Evolutionary conservation across 306 rosid species (phyloP), one percentile per base, ranked within the genome.

Genomic region (Ormosia emarginata): DNA sequence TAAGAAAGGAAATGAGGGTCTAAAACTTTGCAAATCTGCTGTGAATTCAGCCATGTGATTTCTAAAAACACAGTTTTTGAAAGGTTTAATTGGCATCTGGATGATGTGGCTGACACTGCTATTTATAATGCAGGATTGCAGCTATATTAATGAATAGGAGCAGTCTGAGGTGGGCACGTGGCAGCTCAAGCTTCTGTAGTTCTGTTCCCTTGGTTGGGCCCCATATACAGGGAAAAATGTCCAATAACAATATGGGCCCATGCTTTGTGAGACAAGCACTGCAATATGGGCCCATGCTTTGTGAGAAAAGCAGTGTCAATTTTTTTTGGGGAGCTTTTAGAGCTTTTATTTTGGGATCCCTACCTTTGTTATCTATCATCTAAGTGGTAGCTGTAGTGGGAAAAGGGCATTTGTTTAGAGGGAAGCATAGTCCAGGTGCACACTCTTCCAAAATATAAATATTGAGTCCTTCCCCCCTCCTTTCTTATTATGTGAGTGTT

Each of bases 1-100:
- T 3, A 85, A 55, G 81, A 88, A 87, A 83, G 94, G 86, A 71
- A 84, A 85, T 3, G 88, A 77, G 41, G 85, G 86, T 66, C 86
- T 87, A n/a, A 80, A 46, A 75, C 74, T 85, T 67, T 87, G 90
- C 53, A 90, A 71, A 84, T 90, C 82, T 78, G 83, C 47, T 40
- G 88, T 52, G 78, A 90, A 90, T 71, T 91, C 90, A 36, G 97
- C 96, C 97, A 93, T 93, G 85, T 77, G 40, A 15, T 30, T 43
- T 67, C 41, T n/a, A 70, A 44, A 11, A 65, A 63, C 29, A 33
- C 59, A 71, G 46, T 61, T 75, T 58, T 57, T 80, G 62, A 71
- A 71, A 79, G 84, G 55, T 18, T 71, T 77, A 57, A 64, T 9
- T 72, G 67, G 77, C 81, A 78, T 78, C 36, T 80, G 79, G 89